Base-by-base conservation (phyloP, 305 asterid species). In the Vinca major region DNA sequence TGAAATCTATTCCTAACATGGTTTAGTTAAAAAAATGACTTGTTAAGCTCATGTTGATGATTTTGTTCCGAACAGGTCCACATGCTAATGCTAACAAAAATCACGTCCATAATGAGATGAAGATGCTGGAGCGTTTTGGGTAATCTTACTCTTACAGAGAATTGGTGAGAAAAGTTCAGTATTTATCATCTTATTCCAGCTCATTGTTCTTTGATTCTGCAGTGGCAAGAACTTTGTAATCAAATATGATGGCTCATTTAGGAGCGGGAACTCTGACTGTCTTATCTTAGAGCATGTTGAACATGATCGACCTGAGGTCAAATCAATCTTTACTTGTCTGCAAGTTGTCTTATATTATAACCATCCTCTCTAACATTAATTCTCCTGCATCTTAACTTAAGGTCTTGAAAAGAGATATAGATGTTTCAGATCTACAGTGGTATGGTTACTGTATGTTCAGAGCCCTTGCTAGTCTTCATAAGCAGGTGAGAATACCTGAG, bases 221-320 rank as follows among this genome's bases (percentile, higher is more conserved):
- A 92, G 98, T 83, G 98, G 98, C 12, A 90, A 78, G 80, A 80
- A 82, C 82, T 92, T 81, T 80, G 89, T 90, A 62, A 88, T 92
- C 54, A 90, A 79, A 74, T 88, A 79, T 70, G 96, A 85, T 80
- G 86, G 96, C 70, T 88, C 97, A 68, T 74, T 90, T 78, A 85
- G 80, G 80, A 75, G 77, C 19, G 92, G 81, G 63, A 73, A 65
- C 67, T 82, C 86, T 74, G 96, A 88, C 72, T 90, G 91, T 80
- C 87, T 92, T 62, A 89, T 90, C 76, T 64, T 90, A 77, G 88
- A 92, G 84, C 96, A 90, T 78, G 89, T 90, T 33, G 84, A 86
- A 74, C 98, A 92, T 67, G 97, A 92, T 72, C 86, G 95, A 67
- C 97, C 97, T 54, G 98, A 90, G 96, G 98, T 92, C 78, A 73